A percentile compares a stretch with the other conserved stretches of the same genome.
Evolutionary conservation across 441 rosid genomes (phyloP).

Genomic region (Brassica balearica): DNA sequence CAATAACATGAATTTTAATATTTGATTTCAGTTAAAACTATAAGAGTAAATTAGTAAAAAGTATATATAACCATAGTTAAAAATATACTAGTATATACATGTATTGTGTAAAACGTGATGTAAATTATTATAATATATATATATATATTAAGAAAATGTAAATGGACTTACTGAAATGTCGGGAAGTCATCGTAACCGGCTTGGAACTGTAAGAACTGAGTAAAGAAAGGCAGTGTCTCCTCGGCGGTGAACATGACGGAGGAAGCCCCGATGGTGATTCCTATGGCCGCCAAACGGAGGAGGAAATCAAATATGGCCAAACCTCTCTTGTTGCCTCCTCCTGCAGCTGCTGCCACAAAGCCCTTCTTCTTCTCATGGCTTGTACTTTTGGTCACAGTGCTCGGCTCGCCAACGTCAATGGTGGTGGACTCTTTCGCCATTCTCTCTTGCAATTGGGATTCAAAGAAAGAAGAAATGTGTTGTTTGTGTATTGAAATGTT

Average conservation of each 20-base stretch:
- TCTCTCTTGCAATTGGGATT: conserved; percentile 44
- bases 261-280: conserved; percentile 59
- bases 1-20: background rate
- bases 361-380: conserved; percentile 48
- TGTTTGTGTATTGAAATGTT: conserved; percentile 34
- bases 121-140: no score
- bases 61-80: background rate
- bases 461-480: conserved; percentile 8
- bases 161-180: conserved; percentile 61
- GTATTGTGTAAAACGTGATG: background rate
- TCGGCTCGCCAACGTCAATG: conserved; percentile 64
- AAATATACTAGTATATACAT: background rate
- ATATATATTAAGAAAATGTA: background rate
- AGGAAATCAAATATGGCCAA: conserved; percentile 73
- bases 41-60: background rate
- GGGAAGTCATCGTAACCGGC: conserved; percentile 79
- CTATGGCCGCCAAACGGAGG: conserved; percentile 66
- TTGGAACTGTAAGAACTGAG: conserved; percentile 86
- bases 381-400: conserved; percentile 59
- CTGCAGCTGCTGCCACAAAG: conserved; percentile 30
- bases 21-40: background rate
- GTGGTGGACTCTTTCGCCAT: conserved; percentile 52
- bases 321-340: conserved; percentile 57
- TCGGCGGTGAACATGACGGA: conserved; percentile 75
- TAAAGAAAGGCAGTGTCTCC: conserved; percentile 83